A percentile compares a stretch with the other conserved stretches of the same genome.
Evolutionary conservation across 148 eudicot genomes (phyloP).

Genomic region (Cornus suecica): DNA sequence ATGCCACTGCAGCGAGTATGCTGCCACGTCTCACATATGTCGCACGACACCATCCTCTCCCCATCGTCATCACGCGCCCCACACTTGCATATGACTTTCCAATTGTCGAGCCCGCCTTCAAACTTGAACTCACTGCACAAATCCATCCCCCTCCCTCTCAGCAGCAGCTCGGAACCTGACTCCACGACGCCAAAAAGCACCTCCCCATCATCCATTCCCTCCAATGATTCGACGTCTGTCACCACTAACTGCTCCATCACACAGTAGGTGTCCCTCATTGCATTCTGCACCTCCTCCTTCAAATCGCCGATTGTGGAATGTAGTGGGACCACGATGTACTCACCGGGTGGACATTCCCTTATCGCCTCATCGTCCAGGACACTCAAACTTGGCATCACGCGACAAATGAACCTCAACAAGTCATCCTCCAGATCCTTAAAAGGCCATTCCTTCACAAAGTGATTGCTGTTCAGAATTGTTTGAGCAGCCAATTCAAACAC

Average conservation of each 20-base stretch:
- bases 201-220: conserved; percentile 41
- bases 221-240: conserved; percentile 39
- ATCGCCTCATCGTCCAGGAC: conserved; percentile 28
- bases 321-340: conserved; percentile 50
- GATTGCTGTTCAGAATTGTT: conserved; percentile 61
- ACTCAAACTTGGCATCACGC: conserved; percentile 29
- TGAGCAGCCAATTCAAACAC: conserved; percentile 36
- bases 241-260: conserved; percentile 36
- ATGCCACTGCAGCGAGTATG: conserved; percentile 81
- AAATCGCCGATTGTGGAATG: conserved; percentile 60
- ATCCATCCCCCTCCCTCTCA: conserved; percentile 47
- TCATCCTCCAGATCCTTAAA: background rate
- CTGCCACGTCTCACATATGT: conserved; percentile 86
- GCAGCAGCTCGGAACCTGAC: conserved; percentile 55
- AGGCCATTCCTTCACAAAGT: conserved; percentile 72
- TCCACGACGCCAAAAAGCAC: conserved; percentile 57
- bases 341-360: conserved; percentile 33
- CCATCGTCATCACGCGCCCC: conserved; percentile 93
- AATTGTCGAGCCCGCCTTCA: conserved; percentile 70
- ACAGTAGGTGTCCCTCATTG: conserved; percentile 75
- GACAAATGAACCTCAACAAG: background rate
- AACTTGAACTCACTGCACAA: conserved; percentile 37
- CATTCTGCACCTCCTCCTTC: conserved; percentile 40
- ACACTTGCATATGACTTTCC: conserved; percentile 77
- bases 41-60: conserved; percentile 94